phyloP scores from a whole-genome alignment of 768 basidiomycete genomes.

The Russula sp. region DNA sequence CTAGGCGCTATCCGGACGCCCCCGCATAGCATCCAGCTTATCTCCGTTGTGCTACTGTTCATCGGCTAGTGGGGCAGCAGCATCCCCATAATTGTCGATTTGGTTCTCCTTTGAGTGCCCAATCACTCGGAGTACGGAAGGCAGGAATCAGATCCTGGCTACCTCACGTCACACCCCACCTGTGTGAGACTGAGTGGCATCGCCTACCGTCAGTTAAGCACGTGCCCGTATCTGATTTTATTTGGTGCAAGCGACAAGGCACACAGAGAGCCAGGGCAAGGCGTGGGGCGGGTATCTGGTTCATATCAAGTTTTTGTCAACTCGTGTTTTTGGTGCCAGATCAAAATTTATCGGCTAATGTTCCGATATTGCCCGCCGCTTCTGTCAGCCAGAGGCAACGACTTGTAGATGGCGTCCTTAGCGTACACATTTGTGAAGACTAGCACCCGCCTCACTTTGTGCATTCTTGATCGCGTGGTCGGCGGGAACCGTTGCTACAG shows the following conservation, averaged over 20 bases:
- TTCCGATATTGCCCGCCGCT: not conserved
- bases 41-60: not conserved
- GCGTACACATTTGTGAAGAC: not conserved
- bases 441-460: too few relatives aligned
- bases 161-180: not conserved
- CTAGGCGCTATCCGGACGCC: not conserved
- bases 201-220: not conserved
- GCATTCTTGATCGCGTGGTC: not conserved
- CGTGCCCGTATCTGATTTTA: not conserved
- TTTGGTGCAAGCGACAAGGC: not conserved
- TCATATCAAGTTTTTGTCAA: not conserved
- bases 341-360: too few relatives aligned
- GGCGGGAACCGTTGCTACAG: not conserved
- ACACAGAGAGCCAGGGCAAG: not conserved
- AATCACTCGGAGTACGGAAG: not conserved
- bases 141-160: not conserved
- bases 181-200: not conserved
- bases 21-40: not conserved
- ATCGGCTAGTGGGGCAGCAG: not conserved
- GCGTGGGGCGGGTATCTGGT: not conserved
- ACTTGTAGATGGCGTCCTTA: not conserved
- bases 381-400: too few relatives aligned
- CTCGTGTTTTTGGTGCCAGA: not conserved
- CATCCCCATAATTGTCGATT: not conserved
- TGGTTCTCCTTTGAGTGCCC: not conserved